Percentiles rank a stretch among this genome's conserved stretches.
phyloP scores from a whole-genome alignment of 1,284 basidiomycete species.

The Austroboletus niveus region DNA sequence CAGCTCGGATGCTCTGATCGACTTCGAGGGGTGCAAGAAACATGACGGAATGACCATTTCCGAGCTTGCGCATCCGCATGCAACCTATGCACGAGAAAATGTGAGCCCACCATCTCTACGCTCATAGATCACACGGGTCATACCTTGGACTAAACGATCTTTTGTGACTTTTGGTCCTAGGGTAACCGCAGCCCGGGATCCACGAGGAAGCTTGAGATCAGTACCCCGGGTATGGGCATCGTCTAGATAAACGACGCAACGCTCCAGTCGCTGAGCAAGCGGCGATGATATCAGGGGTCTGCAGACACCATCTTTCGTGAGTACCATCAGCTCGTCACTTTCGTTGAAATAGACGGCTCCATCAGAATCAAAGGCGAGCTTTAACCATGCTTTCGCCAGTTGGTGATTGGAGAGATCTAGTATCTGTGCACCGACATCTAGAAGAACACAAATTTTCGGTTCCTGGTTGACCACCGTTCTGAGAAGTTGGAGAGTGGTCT shows the following conservation, averaged over 20 bases:
- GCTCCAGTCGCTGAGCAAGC: constrained; percentile 39
- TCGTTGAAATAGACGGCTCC: constrained; percentile 48
- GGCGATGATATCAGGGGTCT: constrained; percentile 42
- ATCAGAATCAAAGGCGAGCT: constrained; percentile 25
- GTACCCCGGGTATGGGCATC: constrained; percentile 56
- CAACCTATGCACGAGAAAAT: constrained; percentile 31
- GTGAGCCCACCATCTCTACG: background rate
- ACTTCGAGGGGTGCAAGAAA: constrained; percentile 49
- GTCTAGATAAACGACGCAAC: constrained; percentile 50
- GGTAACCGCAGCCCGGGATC: constrained; percentile 47
- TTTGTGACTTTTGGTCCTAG: constrained; percentile 51
- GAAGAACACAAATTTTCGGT: constrained; percentile 41
- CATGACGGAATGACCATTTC: constrained; percentile 44
- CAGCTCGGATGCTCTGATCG: constrained; percentile 37
- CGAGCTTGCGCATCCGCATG: constrained; percentile 49
- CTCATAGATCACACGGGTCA: constrained; percentile 1
- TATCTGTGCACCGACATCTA: constrained; percentile 58
- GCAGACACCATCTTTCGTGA: constrained; percentile 36
- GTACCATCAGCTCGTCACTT: constrained; percentile 40
- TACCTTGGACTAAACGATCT: constrained; percentile 51
- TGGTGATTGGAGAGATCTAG: constrained; percentile 44
- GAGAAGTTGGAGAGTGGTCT: constrained; percentile 35
- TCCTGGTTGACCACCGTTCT: constrained; percentile 31
- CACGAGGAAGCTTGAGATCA: constrained; percentile 46
- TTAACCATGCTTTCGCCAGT: constrained; percentile 42